Evolutionary conservation across 805 yeast species (phyloP).

Genomic region (Zygotorulaspora sp.): DNA sequence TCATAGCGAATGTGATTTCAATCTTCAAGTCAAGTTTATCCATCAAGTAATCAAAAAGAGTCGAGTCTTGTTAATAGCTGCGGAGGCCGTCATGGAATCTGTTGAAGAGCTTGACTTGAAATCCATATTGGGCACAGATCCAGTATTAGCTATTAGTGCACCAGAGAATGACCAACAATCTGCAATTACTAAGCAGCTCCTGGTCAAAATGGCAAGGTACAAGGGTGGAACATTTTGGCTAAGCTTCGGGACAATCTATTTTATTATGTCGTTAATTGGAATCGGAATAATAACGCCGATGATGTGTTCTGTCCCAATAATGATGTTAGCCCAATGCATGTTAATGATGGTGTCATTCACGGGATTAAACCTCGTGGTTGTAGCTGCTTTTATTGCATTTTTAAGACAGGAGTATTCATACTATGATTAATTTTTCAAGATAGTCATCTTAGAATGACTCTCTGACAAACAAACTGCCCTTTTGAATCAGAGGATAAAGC

Average conservation of each 20-base stretch:
- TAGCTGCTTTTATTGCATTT: constrained; percentile 2
- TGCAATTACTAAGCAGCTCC: background rate
- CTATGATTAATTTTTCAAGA: too few relatives aligned
- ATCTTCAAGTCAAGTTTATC: background rate
- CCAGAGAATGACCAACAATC: background rate
- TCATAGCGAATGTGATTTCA: background rate
- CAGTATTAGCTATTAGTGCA: background rate
- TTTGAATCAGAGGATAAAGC: too few relatives aligned
- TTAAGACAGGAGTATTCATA: background rate
- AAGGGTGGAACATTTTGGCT: background rate
- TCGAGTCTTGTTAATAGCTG: background rate
- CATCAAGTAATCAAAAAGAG: background rate
- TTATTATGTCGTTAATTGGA: background rate
- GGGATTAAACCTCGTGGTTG: constrained; percentile 1
- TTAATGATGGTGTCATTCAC: constrained; percentile 2
- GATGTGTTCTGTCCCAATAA: background rate
- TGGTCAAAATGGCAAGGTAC: background rate
- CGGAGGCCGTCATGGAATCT: background rate
- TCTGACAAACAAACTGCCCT: too few relatives aligned
- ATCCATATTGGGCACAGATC: background rate
- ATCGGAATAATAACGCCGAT: background rate
- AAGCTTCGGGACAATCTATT: background rate
- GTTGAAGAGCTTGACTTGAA: background rate
- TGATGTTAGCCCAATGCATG: constrained; percentile 1
- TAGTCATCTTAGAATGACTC: constrained; percentile 11